Base-by-base conservation (phyloP, 202 grass and related monocot genomes). In the Miscanthus sacchariflorus region DNA sequence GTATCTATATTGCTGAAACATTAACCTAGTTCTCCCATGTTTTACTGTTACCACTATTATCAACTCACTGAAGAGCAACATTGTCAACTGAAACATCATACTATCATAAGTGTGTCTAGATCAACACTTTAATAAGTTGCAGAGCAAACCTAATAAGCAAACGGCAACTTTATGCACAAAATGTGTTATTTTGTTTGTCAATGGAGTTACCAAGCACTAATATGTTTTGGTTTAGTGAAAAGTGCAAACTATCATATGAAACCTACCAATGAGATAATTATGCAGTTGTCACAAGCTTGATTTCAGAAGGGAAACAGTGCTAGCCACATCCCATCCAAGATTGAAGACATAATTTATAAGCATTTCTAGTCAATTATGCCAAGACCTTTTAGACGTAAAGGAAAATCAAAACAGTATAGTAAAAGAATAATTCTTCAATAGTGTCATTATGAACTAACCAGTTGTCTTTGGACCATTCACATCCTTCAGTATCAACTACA, bases 401-500 rank as follows among this genome's bases (percentile, higher is more conserved):
- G 24, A 88, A 83, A 50, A 48, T 68, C 23, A 43, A 75, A 43
- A 88, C 5, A 49, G 11, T 78, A 64, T 8, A 52, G n/a, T 42
- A 85, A 84, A 84, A 54, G n/a, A 64, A 73, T 5, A 27, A 64
- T 59, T 84, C 49, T 44, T 8, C 45, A 89, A 65, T 58, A 87
- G 8, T 50, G 56, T 10, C n/a, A 56, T 35, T 38, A 84, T 46
- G 42, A 73, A 92, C 92, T 93, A 88, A 99, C 96, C 96, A 96
- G 67, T 99, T 99, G 21, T 96, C 94, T 42, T 92, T 93, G 70
- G 91, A 89, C 92, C 96, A 99, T 88, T 84, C 72, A 74, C 87
- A 96, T 87, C 87, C 96, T 82, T 96, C 87, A 18, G 93, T 95
- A 72, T 96, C 96, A 77, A 99, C 92, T 76, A 99, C 86, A 80